Base-by-base conservation (phyloP, 1,284 basidiomycete genomes). In the Malassezia caprae region DNA sequence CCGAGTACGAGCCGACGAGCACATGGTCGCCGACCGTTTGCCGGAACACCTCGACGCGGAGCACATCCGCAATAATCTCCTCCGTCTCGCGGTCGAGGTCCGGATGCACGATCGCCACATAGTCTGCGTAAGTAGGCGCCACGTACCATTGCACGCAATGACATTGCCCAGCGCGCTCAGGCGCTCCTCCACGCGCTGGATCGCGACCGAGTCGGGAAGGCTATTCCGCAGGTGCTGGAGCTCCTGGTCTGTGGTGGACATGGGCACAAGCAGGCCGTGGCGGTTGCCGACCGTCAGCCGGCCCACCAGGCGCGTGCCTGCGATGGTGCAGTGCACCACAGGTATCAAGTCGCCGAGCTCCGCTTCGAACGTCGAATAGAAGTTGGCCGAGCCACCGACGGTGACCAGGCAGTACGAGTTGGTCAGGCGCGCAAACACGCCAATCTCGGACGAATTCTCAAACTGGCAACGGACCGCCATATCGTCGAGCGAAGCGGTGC, bases 51-150 rank as follows among this genome's bases (percentile, higher is more conserved):
- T 99, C 94, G 59, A 98, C 94, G 77, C 96, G 96, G 65, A 99
- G 82, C 11, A 96, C 90, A 76, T 99, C 94, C 47, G 94, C 93
- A 76, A 99, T 96, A 77, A 99, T 98, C 77, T 98, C 94, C 75
- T 99, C 94, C 8, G 94, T 99, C 78, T 99, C 94, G 55, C 93
- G 83, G 78, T 98, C 93, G 59, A 99, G 80, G 68, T 99, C 94
- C 12, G 94, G 94, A 77, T 69, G 68, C 23, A 72, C 65, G 23
- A 71, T 53, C 27, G 66, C 72, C 17, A 69, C 67, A 52, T 72
- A 68, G 50, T 75, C 64, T 65, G 53, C 4, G 34, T 19, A 48
- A 35, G 21, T 8, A 17, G n/a, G 1, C 11, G 4, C 27, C 13
- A 65, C 67, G 51, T 50, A 79, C 96, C 93, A 76, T 99, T 98